Base-by-base conservation (phyloP, 1,139 yeast species). In the Taphrina communis region DNA sequence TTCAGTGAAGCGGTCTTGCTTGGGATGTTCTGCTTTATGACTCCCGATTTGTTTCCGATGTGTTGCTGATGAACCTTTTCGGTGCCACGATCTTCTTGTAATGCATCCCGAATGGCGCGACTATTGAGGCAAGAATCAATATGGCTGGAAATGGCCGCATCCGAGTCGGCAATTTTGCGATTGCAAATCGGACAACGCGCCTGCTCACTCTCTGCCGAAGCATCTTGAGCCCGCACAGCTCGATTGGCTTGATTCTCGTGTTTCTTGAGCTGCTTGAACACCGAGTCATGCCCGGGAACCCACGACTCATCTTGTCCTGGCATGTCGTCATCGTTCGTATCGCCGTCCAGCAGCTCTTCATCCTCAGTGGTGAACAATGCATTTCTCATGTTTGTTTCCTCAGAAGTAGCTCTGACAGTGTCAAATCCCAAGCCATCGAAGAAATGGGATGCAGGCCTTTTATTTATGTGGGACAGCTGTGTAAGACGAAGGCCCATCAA, bases 401-500 rank as follows among this genome's bases (percentile, higher is more conserved):
- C 35, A 25, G 2, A 21, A 1, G 31, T 11, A 21, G n/a, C 6
- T 21, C 21, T 50, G 7, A 21, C 39, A n/a, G 63, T 44, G 48
- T 36, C 53, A 21, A 63, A 35, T 2, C 67, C 67, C 12, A 55
- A 63, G 25, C 44, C 44, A 21, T 44, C 61, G 19, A 44, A 35
- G 35, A 63, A 46, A 25, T 63, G 39, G 46, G 56, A 44, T 44
- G 31, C 62, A 25, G 62, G 46, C 42, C 46, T 58, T 17, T 55
- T 63, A 25, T 56, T 53, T 12, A 63, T 63, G 21, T 41, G 60
- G 11, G 61, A 12, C 51, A 63, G 69, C 62, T 66, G 66, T 35
- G 60, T 69, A 68, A 44, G 48, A 19, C 65, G 71, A 31, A 74
- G 53, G 4, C 76, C 76, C 60, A 74, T 71, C 56, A 74, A 63